Evolutionary conservation across 2,329 filamentous ascomycete genomes (phyloP).

Genomic region (Talaromyces amestolkiae): DNA sequence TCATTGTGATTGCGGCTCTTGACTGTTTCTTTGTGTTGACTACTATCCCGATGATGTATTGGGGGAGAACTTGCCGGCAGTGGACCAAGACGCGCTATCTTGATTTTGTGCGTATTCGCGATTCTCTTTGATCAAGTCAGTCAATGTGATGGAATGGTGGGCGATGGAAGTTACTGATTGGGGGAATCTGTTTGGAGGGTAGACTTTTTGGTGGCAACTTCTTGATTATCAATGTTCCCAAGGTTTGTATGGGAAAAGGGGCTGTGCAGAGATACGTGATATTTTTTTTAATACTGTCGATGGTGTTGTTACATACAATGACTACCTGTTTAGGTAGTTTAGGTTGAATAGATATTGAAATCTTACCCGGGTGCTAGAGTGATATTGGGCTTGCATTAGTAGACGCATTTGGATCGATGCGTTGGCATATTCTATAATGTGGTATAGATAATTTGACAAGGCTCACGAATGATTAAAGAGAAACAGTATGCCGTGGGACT

Average conservation of each 20-base stretch:
- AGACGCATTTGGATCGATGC: background rate
- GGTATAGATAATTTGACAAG: background rate
- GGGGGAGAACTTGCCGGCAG: constrained; percentile 50
- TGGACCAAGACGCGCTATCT: constrained; percentile 50
- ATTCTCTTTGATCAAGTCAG: constrained; percentile 27
- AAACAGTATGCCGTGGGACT: background rate
- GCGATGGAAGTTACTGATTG: background rate
- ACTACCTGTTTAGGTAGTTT: background rate
- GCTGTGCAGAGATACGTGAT: too few relatives aligned
- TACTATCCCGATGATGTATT: constrained; percentile 56
- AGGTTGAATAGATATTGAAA: background rate
- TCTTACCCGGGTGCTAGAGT: background rate
- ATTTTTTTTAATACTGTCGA: too few relatives aligned
- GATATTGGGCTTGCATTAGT: background rate
- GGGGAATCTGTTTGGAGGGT: background rate
- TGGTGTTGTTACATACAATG: background rate
- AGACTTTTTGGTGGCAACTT: background rate
- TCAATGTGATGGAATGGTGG: background rate
- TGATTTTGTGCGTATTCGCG: constrained; percentile 50
- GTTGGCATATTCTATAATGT: background rate
- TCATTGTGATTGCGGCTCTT: constrained; percentile 53
- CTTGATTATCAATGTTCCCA: background rate
- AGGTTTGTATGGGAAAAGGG: background rate
- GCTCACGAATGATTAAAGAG: background rate
- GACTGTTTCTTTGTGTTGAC: constrained; percentile 52